Evolutionary conservation across 371 early-diverging fungal species (phyloP), one percentile per base, ranked within the genome.

Genomic region (Lichtheimia corymbifera): DNA sequence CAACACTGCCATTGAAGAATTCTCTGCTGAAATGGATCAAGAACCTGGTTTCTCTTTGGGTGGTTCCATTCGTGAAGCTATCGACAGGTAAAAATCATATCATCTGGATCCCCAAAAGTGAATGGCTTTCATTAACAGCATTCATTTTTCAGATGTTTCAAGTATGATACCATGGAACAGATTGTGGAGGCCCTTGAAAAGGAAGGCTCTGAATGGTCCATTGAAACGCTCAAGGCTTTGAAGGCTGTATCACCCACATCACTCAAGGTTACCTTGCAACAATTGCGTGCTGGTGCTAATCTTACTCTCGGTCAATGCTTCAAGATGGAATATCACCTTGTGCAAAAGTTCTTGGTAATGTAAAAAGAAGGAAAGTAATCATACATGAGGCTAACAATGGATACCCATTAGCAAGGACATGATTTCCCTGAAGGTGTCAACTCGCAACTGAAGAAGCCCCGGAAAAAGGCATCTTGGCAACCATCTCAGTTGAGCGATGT

Each of bases 391-490:
- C 27, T 18, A 20, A 55, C 28, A 18, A 30, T 15, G n/a, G 18
- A 50, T 30, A 24, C 45, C 17, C 50, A 14, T n/a, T 61, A 90
- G 80, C 59, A 67, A 20, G 88, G 83, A 3, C 89, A 89, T 51
- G 98, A 97, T 66, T 94, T 98, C 65, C 68, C 79, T 53, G 95
- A 95, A 79, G 97, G 97, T 27, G 95, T 97, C 9, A 86, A 72
- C 20, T 86, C 93, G 9, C 77, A 80, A 30, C 78, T 98, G 60
- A 81, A 94, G 35, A 81, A 82, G 59, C 89, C 90, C 66, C 65
- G 80, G 7, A 57, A 72, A 3, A 55, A 59, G 27, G 89, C 96
- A 3, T 62, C 84, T 41, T 98, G 97, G 97, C 53, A 86, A 12
- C 96, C 96, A 3, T 62, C 82, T 0, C 68, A 82, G 4, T 58